Percentiles rank a stretch among this genome's conserved stretches.
These are phyloP conservation scores for Komagataella populi DNA, from an alignment of 805 yeast species.

Conservation along the genomic window DNA sequence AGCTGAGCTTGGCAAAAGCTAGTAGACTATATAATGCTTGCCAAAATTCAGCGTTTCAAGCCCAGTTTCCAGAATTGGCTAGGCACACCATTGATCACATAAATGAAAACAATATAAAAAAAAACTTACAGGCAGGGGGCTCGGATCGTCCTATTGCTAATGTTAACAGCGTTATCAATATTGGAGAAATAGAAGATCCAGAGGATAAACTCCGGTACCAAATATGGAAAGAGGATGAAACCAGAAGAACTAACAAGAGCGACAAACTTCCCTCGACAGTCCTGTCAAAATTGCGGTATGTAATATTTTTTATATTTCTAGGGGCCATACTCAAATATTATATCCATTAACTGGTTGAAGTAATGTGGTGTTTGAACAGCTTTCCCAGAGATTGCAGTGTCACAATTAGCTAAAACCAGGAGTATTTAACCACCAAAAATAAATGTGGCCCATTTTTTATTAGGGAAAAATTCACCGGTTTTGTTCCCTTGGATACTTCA, in stretches of 20 bases:
- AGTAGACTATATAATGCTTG: constrained; percentile 47
- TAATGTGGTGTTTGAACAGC: background rate
- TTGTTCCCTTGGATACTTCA: no score
- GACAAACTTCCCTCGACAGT: background rate
- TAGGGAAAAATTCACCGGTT: no score
- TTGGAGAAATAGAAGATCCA: constrained; percentile 38
- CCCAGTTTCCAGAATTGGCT: constrained; percentile 52
- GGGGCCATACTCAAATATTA: background rate
- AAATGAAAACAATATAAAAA: background rate
- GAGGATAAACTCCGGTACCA: constrained; percentile 29
- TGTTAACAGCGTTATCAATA: constrained; percentile 10
- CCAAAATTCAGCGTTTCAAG: constrained; percentile 40
- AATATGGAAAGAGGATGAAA: background rate
- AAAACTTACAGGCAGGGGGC: background rate
- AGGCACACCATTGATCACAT: constrained; percentile 20
- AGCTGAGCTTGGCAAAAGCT: constrained; percentile 40
- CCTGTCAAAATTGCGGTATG: background rate
- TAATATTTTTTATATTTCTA: background rate
- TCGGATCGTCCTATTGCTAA: background rate
- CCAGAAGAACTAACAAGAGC: background rate
- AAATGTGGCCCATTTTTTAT: no score
- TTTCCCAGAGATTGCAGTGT: background rate
- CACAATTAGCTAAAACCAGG: no score
- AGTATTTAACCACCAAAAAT: no score
- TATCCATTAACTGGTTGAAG: background rate